Evolutionary conservation across 208 protist species (phyloP).

Genomic region (Trypanosoma cruzi): DNA sequence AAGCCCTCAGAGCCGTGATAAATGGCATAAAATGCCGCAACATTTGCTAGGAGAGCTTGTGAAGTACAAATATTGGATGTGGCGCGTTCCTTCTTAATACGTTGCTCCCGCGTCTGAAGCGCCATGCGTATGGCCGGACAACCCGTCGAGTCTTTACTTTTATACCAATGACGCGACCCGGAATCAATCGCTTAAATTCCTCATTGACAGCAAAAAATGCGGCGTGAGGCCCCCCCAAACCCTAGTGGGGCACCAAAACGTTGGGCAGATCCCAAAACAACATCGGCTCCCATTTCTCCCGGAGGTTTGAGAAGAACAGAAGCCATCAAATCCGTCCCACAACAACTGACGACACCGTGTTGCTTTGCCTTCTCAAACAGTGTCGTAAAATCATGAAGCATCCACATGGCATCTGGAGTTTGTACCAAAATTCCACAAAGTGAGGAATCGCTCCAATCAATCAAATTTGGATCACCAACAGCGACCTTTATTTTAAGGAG

Average conservation of each 20-base stretch:
- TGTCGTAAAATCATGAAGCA: constrained; percentile 77
- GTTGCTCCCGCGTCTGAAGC: constrained; percentile 98
- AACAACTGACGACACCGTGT: constrained; percentile 71
- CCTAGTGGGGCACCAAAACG: constrained; percentile 96
- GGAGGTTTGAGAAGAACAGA: constrained; percentile 92
- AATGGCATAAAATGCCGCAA: constrained; percentile 96
- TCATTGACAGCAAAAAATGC: constrained; percentile 95
- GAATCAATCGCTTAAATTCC: constrained; percentile 90
- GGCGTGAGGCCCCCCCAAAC: constrained; percentile 98
- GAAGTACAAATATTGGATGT: constrained; percentile 98
- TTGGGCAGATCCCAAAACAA: constrained; percentile 94
- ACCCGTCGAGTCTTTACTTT: constrained; percentile 90
- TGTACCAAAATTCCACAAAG: constrained; percentile 94
- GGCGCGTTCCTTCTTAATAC: constrained; percentile 97
- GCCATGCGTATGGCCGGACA: constrained; percentile 96
- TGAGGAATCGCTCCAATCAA: constrained; percentile 59
- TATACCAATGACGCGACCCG: constrained; percentile 97
- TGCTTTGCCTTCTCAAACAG: constrained; percentile 70
- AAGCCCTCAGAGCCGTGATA: constrained; percentile 98
- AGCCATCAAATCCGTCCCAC: constrained; percentile 94
- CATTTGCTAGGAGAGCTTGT: constrained; percentile 97
- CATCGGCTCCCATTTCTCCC: constrained; percentile 95
- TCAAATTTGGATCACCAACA: constrained; percentile 67
- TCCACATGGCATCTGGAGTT: constrained; percentile 93
- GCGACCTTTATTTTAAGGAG: constrained; percentile 90